phyloP scores from a whole-genome alignment of 495 filamentous ascomycete genomes.

The Podospora pseudoanserina region DNA sequence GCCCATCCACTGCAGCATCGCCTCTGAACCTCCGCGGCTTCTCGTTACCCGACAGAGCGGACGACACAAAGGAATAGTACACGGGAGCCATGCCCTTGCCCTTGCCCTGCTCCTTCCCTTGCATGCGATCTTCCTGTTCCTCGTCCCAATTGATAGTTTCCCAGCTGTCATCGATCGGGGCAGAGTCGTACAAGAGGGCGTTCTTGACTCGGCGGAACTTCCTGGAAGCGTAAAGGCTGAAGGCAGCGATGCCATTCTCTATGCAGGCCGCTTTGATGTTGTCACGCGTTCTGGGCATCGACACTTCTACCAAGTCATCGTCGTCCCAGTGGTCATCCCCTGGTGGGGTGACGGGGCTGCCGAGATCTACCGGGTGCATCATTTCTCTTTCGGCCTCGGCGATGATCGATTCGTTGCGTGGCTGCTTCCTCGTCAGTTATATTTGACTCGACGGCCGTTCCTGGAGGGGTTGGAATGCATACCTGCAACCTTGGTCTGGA shows the following conservation, averaged over 20 bases:
- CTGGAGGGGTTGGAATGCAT: background rate
- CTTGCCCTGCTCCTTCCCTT: background rate
- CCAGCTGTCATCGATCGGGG: constrained; percentile 19
- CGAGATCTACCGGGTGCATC: background rate
- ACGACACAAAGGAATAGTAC: background rate
- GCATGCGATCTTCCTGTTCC: background rate
- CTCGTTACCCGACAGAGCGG: background rate
- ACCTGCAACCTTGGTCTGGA: background rate
- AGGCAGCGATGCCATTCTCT: background rate
- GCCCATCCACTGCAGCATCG: too few relatives aligned
- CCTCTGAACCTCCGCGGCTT: background rate
- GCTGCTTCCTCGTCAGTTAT: background rate
- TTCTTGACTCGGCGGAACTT: background rate
- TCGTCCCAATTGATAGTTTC: constrained; percentile 8
- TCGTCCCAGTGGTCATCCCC: background rate
- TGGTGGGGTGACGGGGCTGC: background rate
- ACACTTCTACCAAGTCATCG: background rate
- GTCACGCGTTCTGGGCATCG: background rate
- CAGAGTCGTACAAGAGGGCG: background rate
- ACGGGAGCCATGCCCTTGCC: background rate
- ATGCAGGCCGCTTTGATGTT: background rate
- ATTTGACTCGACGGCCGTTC: background rate
- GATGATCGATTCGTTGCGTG: background rate
- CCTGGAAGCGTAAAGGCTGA: background rate
- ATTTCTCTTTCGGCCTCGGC: background rate